Evolutionary conservation across 1,284 basidiomycete species (phyloP).

Genomic region (Pascua sp.): DNA sequence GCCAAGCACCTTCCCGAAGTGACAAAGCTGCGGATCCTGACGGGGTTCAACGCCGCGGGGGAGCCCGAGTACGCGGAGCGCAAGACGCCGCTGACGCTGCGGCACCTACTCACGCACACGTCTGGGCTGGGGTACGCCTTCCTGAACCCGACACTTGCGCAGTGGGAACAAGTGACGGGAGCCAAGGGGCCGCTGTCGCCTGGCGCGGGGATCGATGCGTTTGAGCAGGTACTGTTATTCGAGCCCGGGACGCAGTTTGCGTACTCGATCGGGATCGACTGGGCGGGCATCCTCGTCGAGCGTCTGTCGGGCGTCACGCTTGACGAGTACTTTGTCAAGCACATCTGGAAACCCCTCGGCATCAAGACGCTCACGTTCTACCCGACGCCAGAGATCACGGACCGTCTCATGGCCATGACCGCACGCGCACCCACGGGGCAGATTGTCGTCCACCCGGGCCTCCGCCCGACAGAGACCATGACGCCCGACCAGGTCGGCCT

Average conservation of each 20-base stretch:
- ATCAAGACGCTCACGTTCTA: constrained; percentile 32
- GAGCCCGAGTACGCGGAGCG: constrained; percentile 23
- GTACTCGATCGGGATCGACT: constrained; percentile 42
- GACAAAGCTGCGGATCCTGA: constrained; percentile 23
- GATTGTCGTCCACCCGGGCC: constrained; percentile 24
- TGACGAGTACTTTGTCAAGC: constrained; percentile 35
- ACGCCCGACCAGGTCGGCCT: constrained; percentile 11
- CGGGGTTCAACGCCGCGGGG: constrained; percentile 29
- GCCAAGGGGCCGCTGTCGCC: constrained; percentile 13
- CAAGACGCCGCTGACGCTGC: constrained; percentile 33
- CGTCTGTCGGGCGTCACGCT: constrained; percentile 34
- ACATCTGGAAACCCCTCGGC: constrained; percentile 39
- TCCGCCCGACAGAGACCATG: constrained; percentile 21
- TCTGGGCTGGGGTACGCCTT: constrained; percentile 19
- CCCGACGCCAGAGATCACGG: constrained; percentile 25
- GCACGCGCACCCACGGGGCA: constrained; percentile 10
- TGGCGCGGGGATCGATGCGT: constrained; percentile 12
- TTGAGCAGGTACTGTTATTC: constrained; percentile 27
- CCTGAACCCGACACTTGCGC: neutral
- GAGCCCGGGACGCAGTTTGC: constrained; percentile 35
- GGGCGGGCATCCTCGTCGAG: constrained; percentile 37
- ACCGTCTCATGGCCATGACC: constrained; percentile 15
- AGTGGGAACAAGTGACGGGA: constrained; percentile 1
- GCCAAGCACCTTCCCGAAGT: constrained; percentile 35
- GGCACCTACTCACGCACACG: constrained; percentile 39